A percentile compares a stretch with the other conserved stretches of the same genome.
phyloP scores from a whole-genome alignment of 768 basidiomycete species.

The Termitomyces sp. region DNA sequence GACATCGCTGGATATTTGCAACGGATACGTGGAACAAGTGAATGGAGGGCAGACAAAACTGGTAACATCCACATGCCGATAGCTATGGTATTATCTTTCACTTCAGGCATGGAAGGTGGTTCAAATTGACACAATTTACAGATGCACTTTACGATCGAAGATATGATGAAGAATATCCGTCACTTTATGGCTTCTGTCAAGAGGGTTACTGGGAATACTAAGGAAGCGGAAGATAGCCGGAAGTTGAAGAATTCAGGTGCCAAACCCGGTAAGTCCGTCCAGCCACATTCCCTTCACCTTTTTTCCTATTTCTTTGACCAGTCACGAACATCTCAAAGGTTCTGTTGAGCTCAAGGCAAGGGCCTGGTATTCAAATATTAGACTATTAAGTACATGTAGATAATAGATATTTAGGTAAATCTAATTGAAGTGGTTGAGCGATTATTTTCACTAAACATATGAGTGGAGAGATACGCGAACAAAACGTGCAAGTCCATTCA shows the following conservation, averaged over 20 bases:
- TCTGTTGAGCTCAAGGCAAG: slow-evolving; percentile 78
- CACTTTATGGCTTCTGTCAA: slow-evolving; percentile 74
- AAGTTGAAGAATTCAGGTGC: slow-evolving; percentile 29
- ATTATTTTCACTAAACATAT: background rate
- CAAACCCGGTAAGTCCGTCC: slow-evolving; percentile 42
- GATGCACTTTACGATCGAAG: slow-evolving; percentile 70
- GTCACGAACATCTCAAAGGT: slow-evolving; percentile 78
- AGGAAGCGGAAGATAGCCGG: slow-evolving; percentile 44
- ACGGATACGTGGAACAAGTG: slow-evolving; percentile 73
- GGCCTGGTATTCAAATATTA: slow-evolving; percentile 85
- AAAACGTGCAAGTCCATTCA: background rate
- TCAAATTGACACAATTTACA: slow-evolving; percentile 21
- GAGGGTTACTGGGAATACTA: slow-evolving; percentile 65
- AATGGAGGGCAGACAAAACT: slow-evolving; percentile 89
- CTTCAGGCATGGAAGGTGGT: background rate
- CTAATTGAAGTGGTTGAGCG: background rate
- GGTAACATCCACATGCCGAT: slow-evolving; percentile 84
- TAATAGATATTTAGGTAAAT: slow-evolving; percentile 13
- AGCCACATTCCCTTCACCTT: background rate
- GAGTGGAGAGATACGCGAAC: background rate
- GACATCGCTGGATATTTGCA: slow-evolving; percentile 80
- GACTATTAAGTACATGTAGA: slow-evolving; percentile 47
- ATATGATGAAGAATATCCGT: slow-evolving; percentile 74
- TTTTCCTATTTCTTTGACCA: slow-evolving; percentile 21
- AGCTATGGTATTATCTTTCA: slow-evolving; percentile 50